Percentiles rank a stretch among this genome's conserved stretches.
Evolutionary conservation across 495 filamentous ascomycete species (phyloP).

Genomic region (Neurospora sublineolata): DNA sequence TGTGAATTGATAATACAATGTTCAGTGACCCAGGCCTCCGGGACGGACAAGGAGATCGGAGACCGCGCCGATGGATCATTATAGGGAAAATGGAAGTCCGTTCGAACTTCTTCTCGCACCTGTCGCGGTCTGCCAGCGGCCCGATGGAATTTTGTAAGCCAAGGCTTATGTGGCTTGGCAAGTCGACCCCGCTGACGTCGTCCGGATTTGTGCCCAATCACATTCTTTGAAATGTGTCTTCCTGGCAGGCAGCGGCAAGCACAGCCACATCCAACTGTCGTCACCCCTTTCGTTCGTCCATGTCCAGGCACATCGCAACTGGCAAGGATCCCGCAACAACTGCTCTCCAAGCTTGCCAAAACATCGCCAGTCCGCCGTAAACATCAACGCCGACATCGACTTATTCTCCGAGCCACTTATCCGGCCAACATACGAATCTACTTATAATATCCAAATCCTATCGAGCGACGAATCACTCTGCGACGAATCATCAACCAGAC

Average conservation of each 20-base stretch:
- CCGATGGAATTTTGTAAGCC: background rate
- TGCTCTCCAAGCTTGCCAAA: background rate
- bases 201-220: constrained; percentile 2
- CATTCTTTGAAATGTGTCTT: background rate
- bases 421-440: background rate
- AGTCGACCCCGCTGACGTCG: constrained; percentile 8
- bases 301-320: background rate
- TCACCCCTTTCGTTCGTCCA: constrained; percentile 9
- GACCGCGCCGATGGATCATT: background rate
- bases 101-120: background rate
- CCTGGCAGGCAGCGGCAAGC: constrained; percentile 5
- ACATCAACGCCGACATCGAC: background rate
- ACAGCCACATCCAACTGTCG: constrained; percentile 19
- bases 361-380: background rate
- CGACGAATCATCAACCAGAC: background rate
- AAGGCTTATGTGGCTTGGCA: background rate
- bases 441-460: background rate
- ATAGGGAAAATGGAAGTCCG: background rate
- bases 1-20: background rate
- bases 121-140: background rate
- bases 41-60: background rate
- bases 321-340: background rate
- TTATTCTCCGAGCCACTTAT: background rate
- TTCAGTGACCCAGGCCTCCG: background rate
- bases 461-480: background rate